Base-by-base conservation (phyloP, 768 basidiomycete genomes). In the Dioszegia hungarica region DNA sequence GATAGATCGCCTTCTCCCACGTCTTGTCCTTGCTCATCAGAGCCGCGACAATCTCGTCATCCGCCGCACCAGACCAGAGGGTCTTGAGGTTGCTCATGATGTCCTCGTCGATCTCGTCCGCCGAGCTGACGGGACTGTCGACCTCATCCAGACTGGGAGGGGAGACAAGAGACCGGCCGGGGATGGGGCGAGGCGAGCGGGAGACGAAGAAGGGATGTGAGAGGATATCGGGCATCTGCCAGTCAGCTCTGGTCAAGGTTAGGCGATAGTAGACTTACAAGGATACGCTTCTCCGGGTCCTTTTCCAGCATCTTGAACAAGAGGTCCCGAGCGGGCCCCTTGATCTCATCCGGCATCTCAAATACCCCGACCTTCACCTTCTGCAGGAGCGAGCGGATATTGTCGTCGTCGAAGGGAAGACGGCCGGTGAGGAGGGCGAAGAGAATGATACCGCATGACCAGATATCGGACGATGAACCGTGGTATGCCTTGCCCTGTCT, bases 1-100 rank as follows among this genome's bases (percentile, higher is more conserved):
- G 86, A 76, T 99, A 99, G 45, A 98, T 88, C 0, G 89, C 90
- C 77, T 99, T 97, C 74, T 98, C 90, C 88, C 90, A 93, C 27
- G 87, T 93, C 48, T 84, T 84, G 79, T 79, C 70, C 77, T 80
- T 66, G 57, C 74, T 78, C 49, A 80, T 63, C 31, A 99, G 79
- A 51, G 82, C 85, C 46, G 82, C 80, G 46, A 85, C 79, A 53
- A 98, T 84, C 28, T 87, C 85, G 10, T 82, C 81, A 52, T 93
- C 89, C 2, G 84, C 77, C 1, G 84, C 83, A 9, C 83, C 88
- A 55, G 87, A 85, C 92, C 92, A 99, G n/a, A 99, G 80, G 3
- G 90, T 92, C 63, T 83, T 84, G 24, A 99, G 77, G 76, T 97
- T 97, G 24, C 83, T 84, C 67, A 98, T 85, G 63, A 98, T 89